Percentiles rank a stretch among this genome's conserved stretches.
phyloP scores from a whole-genome alignment of 305 asterid genomes.

The Fraxinus paxiana region DNA sequence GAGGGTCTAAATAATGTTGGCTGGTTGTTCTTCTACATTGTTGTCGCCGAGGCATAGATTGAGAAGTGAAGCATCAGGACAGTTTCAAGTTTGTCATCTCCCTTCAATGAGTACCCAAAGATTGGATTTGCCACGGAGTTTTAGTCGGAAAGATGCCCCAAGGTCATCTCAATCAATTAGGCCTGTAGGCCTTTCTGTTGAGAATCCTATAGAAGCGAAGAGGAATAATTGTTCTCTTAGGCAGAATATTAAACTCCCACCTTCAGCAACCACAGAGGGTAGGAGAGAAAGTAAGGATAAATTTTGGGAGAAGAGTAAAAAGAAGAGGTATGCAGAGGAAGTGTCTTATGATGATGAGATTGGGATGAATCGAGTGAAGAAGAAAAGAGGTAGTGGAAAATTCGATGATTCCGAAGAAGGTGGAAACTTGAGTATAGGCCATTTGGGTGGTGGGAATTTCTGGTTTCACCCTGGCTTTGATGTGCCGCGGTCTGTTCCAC shows the following conservation, averaged over 20 bases:
- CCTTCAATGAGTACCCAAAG: constrained; percentile 95
- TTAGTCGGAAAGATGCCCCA: constrained; percentile 49
- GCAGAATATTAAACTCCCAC: constrained; percentile 66
- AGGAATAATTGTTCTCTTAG: constrained; percentile 47
- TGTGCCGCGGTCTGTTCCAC: constrained; percentile 26
- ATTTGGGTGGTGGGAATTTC: constrained; percentile 39
- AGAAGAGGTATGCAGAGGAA: constrained; percentile 65
- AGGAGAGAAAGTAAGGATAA: constrained; percentile 42
- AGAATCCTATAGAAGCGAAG: constrained; percentile 57
- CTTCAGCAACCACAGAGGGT: constrained; percentile 40
- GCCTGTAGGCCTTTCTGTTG: constrained; percentile 64
- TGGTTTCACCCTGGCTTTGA: constrained; percentile 55
- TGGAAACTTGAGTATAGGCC: constrained; percentile 40
- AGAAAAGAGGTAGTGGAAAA: constrained; percentile 47
- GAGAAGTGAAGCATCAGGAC: constrained; percentile 71
- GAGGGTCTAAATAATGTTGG: constrained; percentile 83
- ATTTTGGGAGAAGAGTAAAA: constrained; percentile 55
- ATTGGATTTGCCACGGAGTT: constrained; percentile 76
- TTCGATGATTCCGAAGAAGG: constrained; percentile 37
- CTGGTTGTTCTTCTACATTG: constrained; percentile 90
- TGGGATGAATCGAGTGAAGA: constrained; percentile 51
- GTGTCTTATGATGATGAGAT: constrained; percentile 46
- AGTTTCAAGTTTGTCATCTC: constrained; percentile 74
- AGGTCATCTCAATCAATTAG: constrained; percentile 53
- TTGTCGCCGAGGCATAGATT: constrained; percentile 90